Evolutionary conservation across 129 eudicot genomes (phyloP), one percentile per base, ranked within the genome.

Genomic region (Logfia minima): DNA sequence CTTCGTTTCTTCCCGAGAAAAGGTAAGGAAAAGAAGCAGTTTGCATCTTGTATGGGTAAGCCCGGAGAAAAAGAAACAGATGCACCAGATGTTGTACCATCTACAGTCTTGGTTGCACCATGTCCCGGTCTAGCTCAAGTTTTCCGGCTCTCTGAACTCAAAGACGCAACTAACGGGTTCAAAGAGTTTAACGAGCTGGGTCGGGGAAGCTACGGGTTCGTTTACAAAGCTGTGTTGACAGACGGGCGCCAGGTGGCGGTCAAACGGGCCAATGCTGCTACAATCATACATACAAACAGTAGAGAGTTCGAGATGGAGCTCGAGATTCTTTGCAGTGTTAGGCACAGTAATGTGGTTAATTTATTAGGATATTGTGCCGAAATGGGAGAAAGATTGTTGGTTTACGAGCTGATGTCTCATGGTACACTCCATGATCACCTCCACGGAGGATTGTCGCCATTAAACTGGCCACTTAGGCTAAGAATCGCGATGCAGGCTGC

Each of bases 131-230:
- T 77, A 16, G 99, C 99, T 69, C 99, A 94, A 70, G 88, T 94
- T 48, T 94, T 94, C 75, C 84, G 99, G 4, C 96, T 94, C 34
- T 83, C 96, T 1, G 99, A 94, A 41, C 88, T 94, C 14, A 94
- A 94, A 77, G 99, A 94, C 63, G 97, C 97, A 0, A 94, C 99
- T 5, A 94, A 94, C 35, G 99, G 99, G 13, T 94, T 94, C 86
- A 94, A 94, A 63, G 99, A 94, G 79, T 94, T 94, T 79, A 94
- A 94, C 39, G 99, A 91, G 85, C 93, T 94, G 18, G 99, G 99
- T 0, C 73, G 99, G 18, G 99, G 99, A 35, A 94, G 99, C 74
- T 91, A 94, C 59, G 99, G 99, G 22, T 94, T 94, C 66, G 99
- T 94, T 31, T 94, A 94, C 86, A 89, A 82, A 84, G 99, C 99